A percentile compares a stretch with the other conserved stretches of the same genome.
phyloP scores from a whole-genome alignment of 768 basidiomycete species.

The Pisolithus marmoratus region DNA sequence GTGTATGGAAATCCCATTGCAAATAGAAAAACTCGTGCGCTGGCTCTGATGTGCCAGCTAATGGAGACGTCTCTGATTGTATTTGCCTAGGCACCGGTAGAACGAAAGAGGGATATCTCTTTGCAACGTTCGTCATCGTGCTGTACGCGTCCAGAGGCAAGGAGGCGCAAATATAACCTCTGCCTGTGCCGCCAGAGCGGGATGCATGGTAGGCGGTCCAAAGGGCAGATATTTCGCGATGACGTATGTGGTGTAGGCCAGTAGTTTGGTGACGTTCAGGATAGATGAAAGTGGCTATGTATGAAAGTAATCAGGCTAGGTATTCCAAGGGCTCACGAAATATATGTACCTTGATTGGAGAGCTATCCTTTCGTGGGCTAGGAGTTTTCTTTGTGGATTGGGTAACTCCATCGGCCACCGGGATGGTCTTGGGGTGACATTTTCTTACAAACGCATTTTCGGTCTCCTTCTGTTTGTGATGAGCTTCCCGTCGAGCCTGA shows the following conservation, averaged over 20 bases:
- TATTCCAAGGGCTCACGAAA: not conserved
- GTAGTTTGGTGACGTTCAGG: slow-evolving; percentile 67
- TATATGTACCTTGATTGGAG: slow-evolving; percentile 57
- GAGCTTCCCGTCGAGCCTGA: slow-evolving; percentile 25
- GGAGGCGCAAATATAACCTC: slow-evolving; percentile 80
- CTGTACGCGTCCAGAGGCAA: slow-evolving; percentile 69
- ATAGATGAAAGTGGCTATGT: slow-evolving; percentile 74
- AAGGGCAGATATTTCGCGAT: slow-evolving; percentile 68
- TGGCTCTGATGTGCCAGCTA: slow-evolving; percentile 25
- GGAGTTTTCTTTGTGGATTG: slow-evolving; percentile 5
- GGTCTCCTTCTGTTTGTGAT: slow-evolving; percentile 25
- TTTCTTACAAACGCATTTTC: slow-evolving; percentile 9
- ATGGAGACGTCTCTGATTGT: slow-evolving; percentile 18
- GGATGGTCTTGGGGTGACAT: slow-evolving; percentile 8
- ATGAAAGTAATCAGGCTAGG: not conserved
- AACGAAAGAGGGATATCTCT: slow-evolving; percentile 72
- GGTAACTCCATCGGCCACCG: slow-evolving; percentile 5
- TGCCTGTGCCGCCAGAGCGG: slow-evolving; percentile 72
- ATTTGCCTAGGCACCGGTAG: slow-evolving; percentile 66
- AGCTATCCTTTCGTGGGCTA: slow-evolving; percentile 50
- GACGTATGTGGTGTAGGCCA: slow-evolving; percentile 64
- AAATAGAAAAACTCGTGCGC: slow-evolving; percentile 81
- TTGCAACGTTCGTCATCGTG: slow-evolving; percentile 58
- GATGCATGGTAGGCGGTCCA: slow-evolving; percentile 90
- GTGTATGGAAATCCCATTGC: slow-evolving; percentile 84